These are phyloP conservation scores for Paramecium sonneborni DNA, from an alignment of 73 alveolate species.

Conservation along the genomic window DNA sequence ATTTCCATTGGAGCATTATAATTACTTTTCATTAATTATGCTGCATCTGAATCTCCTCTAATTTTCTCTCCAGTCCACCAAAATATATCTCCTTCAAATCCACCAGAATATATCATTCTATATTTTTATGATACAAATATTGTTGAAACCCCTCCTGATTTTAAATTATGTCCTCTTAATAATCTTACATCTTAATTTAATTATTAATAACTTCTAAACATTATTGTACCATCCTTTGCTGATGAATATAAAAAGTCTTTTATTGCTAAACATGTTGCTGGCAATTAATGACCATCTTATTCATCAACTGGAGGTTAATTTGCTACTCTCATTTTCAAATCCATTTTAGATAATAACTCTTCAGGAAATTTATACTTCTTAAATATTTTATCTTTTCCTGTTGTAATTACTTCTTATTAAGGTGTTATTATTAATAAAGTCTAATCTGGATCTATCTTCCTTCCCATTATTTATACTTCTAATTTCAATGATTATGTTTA, in stretches of 20 bases:
- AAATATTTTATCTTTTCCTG: conserved; percentile 91
- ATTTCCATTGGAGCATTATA: conserved; percentile 17
- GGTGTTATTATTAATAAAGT: conserved; percentile 20
- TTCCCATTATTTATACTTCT: conserved; percentile 24
- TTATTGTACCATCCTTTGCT: conserved; percentile 93
- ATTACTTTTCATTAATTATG: conserved; percentile 65
- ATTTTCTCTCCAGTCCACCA: conserved; percentile 81
- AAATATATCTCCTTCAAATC: conserved; percentile 92
- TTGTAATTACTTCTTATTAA: conserved; percentile 58
- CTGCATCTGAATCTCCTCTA: conserved; percentile 69
- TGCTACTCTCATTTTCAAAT: conserved; percentile 79
- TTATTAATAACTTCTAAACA: conserved; percentile 80
- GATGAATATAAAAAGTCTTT: conserved; percentile 84
- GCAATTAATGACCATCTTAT: conserved; percentile 87
- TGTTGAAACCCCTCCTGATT: conserved; percentile 89
- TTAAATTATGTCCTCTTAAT: conserved; percentile 89
- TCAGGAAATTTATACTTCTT: conserved; percentile 90
- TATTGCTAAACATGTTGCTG: conserved; percentile 72
- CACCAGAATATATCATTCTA: conserved; percentile 84
- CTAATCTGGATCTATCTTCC: conserved; percentile 60
- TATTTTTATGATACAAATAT: conserved; percentile 81
- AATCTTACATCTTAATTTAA: conserved; percentile 76
- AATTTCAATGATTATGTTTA: conserved; percentile 27
- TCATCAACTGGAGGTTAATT: conserved; percentile 94
- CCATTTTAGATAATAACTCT: conserved; percentile 84